Evolutionary conservation across 345 rosid genomes (phyloP).

Genomic region (Atalantia buxifolia): DNA sequence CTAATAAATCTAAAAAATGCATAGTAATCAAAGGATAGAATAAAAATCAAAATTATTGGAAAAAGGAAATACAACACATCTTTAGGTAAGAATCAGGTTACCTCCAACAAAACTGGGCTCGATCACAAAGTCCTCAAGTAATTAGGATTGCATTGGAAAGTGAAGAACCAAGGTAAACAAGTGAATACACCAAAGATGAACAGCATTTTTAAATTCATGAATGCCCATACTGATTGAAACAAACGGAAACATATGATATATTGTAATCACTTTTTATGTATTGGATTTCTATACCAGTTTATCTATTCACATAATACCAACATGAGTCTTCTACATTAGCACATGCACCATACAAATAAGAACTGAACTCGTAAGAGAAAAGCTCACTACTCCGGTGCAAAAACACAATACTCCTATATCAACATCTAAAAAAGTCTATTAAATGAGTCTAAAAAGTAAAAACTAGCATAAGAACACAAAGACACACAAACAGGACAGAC

Average conservation of each 20-base stretch:
- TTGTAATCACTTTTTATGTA: conserved; percentile 40
- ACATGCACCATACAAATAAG: conserved; percentile 52
- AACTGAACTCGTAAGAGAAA: conserved; percentile 51
- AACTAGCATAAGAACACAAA: conserved; percentile 27
- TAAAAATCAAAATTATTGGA: background rate
- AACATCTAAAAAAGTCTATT: conserved; percentile 37
- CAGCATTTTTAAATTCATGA: too few species aligned
- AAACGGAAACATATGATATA: conserved; percentile 7
- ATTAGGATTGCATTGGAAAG: background rate
- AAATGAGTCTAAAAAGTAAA: conserved; percentile 25
- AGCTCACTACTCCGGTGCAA: conserved; percentile 51
- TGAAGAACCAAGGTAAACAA: background rate
- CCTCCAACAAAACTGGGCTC: background rate
- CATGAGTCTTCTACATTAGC: conserved; percentile 59
- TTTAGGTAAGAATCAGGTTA: background rate
- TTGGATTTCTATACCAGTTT: conserved; percentile 68
- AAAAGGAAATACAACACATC: background rate
- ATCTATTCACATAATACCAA: conserved; percentile 65
- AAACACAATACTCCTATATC: conserved; percentile 45
- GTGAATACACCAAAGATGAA: background rate
- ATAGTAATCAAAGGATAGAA: background rate
- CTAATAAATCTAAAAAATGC: background rate
- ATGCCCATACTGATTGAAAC: background rate
- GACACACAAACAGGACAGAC: conserved; percentile 31
- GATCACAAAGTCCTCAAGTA: background rate